These are phyloP conservation scores for Mucor lusitanicus DNA, from an alignment of 371 early-diverging fungal genomes.

Conservation along the genomic window DNA sequence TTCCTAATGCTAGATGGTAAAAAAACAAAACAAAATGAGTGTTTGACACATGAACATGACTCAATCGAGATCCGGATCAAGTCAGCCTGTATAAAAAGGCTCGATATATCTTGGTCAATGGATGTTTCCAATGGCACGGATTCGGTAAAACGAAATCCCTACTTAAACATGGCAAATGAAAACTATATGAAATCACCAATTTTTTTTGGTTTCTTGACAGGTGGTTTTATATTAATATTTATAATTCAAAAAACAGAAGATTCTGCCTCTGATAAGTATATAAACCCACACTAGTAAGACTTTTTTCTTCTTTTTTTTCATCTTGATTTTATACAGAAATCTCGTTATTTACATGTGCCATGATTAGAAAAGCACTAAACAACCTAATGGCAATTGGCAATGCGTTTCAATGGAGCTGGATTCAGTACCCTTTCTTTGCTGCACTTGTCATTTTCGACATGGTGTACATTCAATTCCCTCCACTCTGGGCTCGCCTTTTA, in stretches of 20 bases:
- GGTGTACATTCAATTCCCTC: constrained; percentile 31
- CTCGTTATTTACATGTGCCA: constrained; percentile 4
- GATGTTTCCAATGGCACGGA: neutral
- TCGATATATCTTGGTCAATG: neutral
- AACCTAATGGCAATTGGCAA: neutral
- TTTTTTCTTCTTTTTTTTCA: too few species aligned
- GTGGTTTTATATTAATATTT: neutral
- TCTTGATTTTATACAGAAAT: neutral
- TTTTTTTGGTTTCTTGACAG: constrained; percentile 4
- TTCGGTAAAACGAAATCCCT: neutral
- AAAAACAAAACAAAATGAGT: too few species aligned
- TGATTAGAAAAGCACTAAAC: neutral
- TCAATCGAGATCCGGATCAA: neutral
- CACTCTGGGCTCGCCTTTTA: constrained; percentile 25
- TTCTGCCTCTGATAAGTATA: neutral
- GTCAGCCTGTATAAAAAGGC: neutral
- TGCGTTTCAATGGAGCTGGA: constrained; percentile 16
- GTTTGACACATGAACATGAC: neutral
- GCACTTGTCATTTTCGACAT: constrained; percentile 25
- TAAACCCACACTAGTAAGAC: neutral
- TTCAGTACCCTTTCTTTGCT: constrained; percentile 22
- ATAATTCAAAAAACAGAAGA: neutral
- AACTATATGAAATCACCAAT: neutral
- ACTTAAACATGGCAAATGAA: neutral
- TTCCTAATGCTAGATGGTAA: too few species aligned